These are phyloP conservation scores for Torulaspora maleeae DNA, from an alignment of 805 yeast species.

Conservation along the genomic window DNA sequence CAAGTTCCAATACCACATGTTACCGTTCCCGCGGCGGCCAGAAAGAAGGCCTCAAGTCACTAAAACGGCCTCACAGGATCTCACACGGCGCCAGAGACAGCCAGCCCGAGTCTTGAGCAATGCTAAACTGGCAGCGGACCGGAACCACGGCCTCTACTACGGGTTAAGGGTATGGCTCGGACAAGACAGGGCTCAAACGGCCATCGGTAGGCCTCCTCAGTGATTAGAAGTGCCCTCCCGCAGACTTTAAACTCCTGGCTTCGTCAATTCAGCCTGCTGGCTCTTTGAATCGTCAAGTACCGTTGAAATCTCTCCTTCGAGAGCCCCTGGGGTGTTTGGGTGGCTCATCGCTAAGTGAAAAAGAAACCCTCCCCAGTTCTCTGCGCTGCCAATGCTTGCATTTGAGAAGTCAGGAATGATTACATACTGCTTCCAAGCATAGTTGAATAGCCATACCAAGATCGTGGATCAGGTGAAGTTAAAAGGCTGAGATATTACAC, in stretches of 20 bases:
- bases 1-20: too few relatives aligned
- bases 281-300: neutral
- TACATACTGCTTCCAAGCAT: neutral
- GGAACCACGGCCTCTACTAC: too few relatives aligned
- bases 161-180: neutral
- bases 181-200: neutral
- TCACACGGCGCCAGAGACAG: too few relatives aligned
- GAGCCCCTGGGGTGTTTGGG: slow-evolving; percentile 1
- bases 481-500: neutral
- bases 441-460: neutral
- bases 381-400: neutral
- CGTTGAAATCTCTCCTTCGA: neutral
- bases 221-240: neutral
- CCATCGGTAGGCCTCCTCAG: too few relatives aligned
- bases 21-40: too few relatives aligned
- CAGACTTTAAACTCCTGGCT: neutral
- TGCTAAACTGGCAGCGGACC: too few relatives aligned
- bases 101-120: too few relatives aligned
- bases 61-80: too few relatives aligned
- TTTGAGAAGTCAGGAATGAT: slow-evolving; percentile 3
- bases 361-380: slow-evolving; percentile 2
- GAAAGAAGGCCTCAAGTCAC: too few relatives aligned
- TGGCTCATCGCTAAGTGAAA: slow-evolving; percentile 4
- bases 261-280: neutral
- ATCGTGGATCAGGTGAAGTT: neutral